A percentile compares a stretch with the other conserved stretches of the same genome.
Conservation (phyloP, 805 yeast species). For the Ogataea ramenticola region DNA sequence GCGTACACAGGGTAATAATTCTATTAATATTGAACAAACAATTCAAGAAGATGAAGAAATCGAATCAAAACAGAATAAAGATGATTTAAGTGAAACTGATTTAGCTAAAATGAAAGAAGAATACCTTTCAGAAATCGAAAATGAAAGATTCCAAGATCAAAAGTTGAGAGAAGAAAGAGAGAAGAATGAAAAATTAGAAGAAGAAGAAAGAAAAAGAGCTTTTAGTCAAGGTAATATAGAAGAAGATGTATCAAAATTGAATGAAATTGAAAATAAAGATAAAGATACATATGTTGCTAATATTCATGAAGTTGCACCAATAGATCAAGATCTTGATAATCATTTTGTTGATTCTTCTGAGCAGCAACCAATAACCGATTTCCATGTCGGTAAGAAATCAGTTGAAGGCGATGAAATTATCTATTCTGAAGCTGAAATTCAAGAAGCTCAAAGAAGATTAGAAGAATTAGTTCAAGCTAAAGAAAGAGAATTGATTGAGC, state of each 20-base stretch:
- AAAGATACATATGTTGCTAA: background rate
- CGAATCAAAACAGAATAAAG: background rate
- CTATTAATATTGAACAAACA: conserved; percentile 13
- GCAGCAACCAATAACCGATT: background rate
- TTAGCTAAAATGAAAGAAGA: conserved; percentile 19
- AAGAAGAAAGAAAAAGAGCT: conserved; percentile 22
- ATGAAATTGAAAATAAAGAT: background rate
- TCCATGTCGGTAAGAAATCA: background rate
- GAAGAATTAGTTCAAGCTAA: conserved; percentile 19
- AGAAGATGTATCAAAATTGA: background rate
- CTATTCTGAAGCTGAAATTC: conserved; percentile 18
- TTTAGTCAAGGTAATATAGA: conserved; percentile 4
- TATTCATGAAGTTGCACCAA: background rate
- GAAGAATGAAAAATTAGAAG: conserved; percentile 31
- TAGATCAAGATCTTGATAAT: background rate
- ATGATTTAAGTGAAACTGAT: conserved; percentile 8
- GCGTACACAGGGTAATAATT: conserved; percentile 13
- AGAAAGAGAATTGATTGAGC: conserved; percentile 21
- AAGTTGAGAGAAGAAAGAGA: conserved; percentile 33
- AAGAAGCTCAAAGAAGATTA: conserved; percentile 19
- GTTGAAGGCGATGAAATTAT: conserved; percentile 1
- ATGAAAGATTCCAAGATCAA: conserved; percentile 21
- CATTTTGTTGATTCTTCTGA: too few species aligned
- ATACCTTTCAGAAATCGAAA: conserved; percentile 20
- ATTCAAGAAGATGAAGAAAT: conserved; percentile 14